Conservation (phyloP, 805 yeast genomes). For the Candida ortonii region DNA sequence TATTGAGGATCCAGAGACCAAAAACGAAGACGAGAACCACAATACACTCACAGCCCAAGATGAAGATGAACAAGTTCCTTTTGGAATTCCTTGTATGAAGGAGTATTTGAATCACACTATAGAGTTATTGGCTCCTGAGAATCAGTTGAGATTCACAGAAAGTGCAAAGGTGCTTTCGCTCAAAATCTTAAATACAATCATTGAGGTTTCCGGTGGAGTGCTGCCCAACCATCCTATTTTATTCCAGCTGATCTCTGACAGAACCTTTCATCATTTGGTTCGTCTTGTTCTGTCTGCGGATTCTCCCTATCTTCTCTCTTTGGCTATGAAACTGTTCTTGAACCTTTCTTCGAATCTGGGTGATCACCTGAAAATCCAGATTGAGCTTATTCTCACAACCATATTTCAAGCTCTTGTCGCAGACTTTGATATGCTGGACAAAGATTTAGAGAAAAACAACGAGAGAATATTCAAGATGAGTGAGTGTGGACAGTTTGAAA, state of each 20-base stretch:
- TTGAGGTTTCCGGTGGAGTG: slow-evolving; percentile 74
- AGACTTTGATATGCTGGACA: slow-evolving; percentile 24
- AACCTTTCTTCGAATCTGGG: slow-evolving; percentile 69
- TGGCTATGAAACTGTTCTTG: slow-evolving; percentile 71
- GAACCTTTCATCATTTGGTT: slow-evolving; percentile 80
- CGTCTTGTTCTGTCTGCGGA: slow-evolving; percentile 75
- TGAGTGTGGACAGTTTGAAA: slow-evolving; percentile 25
- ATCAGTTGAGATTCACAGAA: slow-evolving; percentile 82
- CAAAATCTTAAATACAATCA: slow-evolving; percentile 67
- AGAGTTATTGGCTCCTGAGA: slow-evolving; percentile 77
- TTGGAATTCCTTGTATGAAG: slow-evolving; percentile 70
- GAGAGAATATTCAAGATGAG: slow-evolving; percentile 32
- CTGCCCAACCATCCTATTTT: slow-evolving; percentile 63
- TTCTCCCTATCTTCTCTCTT: slow-evolving; percentile 67
- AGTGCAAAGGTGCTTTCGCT: slow-evolving; percentile 82
- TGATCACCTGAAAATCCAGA: slow-evolving; percentile 67
- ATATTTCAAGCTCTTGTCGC: slow-evolving; percentile 47
- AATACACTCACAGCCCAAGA: slow-evolving; percentile 1
- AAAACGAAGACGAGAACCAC: slow-evolving; percentile 3
- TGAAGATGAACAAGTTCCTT: slow-evolving; percentile 44
- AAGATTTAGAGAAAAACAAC: slow-evolving; percentile 26
- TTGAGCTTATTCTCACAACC: slow-evolving; percentile 66
- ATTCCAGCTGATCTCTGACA: slow-evolving; percentile 67
- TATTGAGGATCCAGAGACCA: slow-evolving; percentile 3
- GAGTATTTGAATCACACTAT: slow-evolving; percentile 75